A percentile compares a stretch with the other conserved stretches of the same genome.
Conservation (phyloP, 192 early-diverging fungal species). For the Gigaspora rosea region DNA sequence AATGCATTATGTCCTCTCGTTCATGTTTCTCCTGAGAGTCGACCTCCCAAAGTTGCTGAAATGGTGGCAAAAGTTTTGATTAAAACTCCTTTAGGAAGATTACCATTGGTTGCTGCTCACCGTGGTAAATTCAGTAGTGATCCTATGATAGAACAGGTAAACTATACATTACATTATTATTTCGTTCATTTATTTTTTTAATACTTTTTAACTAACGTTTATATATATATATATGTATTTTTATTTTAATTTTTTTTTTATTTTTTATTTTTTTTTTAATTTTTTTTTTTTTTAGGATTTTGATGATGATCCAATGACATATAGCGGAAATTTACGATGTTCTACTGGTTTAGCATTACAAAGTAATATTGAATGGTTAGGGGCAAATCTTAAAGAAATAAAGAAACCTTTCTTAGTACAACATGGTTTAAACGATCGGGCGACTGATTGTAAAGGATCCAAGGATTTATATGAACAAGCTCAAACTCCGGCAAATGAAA, state of each 20-base stretch:
- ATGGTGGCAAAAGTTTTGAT: conserved; percentile 1
- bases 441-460: background rate
- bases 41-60: conserved; percentile 14
- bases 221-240: too few species aligned
- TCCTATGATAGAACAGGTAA: conserved; percentile 5
- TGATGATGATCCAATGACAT: conserved; percentile 14
- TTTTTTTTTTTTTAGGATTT: background rate
- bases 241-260: background rate
- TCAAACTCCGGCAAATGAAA: conserved; percentile 3
- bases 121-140: conserved; percentile 11
- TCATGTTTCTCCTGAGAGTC: conserved; percentile 7
- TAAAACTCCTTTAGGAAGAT: conserved; percentile 15
- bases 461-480: conserved; percentile 15
- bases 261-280: background rate
- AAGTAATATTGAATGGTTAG: background rate
- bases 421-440: conserved; percentile 27
- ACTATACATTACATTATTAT: background rate
- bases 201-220: too few species aligned
- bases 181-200: too few species aligned
- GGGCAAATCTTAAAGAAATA: conserved; percentile 8
- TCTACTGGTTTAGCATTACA: conserved; percentile 12
- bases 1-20: background rate
- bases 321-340: conserved; percentile 25
- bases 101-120: conserved; percentile 12
- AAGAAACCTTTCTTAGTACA: conserved; percentile 24